Percentiles rank a stretch among this genome's conserved stretches.
Evolutionary conservation across 495 filamentous ascomycete species (phyloP).

Genomic region (Aspergillus asperescens): DNA sequence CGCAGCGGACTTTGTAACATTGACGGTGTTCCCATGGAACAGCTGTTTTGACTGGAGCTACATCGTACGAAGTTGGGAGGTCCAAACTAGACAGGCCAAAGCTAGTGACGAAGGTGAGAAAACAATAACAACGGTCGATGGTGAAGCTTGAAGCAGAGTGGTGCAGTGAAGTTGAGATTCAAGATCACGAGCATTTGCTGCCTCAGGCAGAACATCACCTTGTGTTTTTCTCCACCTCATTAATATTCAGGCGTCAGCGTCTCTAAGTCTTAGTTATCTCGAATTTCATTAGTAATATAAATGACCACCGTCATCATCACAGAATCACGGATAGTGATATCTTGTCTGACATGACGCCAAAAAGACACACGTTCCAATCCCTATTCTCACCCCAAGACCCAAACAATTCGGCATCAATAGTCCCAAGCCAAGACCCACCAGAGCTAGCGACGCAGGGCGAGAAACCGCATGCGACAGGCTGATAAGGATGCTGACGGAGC

Average conservation of each 20-base stretch:
- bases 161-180: background rate
- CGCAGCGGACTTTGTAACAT: background rate
- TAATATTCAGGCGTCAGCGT: background rate
- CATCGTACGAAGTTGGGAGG: background rate
- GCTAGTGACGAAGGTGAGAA: background rate
- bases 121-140: background rate
- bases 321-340: too few relatives aligned
- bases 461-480: background rate
- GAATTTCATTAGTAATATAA: background rate
- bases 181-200: background rate
- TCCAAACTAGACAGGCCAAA: background rate
- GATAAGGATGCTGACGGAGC: background rate
- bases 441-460: background rate
- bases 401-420: slow-evolving; percentile 9
- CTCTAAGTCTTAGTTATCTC: background rate
- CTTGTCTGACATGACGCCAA: background rate
- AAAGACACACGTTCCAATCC: background rate
- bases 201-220: background rate
- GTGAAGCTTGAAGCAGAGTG: background rate
- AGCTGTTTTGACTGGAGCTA: background rate
- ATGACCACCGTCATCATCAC: slow-evolving; percentile 1
- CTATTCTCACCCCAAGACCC: background rate
- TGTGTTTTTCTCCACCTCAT: background rate
- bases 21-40: background rate
- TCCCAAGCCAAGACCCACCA: background rate